These are phyloP conservation scores for Coemansia sp. DNA, from an alignment of 192 early-diverging fungal genomes.

Conservation along the genomic window DNA sequence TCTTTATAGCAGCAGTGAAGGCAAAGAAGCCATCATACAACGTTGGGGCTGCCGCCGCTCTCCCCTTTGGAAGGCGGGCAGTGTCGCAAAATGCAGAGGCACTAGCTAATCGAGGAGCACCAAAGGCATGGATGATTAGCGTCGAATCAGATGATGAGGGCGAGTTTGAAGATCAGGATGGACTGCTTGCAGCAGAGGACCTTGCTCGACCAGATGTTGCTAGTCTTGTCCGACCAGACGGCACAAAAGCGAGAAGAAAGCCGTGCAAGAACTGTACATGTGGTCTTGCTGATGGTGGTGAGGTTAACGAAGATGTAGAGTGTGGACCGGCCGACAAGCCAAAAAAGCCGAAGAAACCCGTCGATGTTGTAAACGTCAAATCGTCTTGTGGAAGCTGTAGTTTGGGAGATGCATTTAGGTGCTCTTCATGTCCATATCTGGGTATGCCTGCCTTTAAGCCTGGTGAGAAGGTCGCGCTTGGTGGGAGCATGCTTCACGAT, in stretches of 20 bases:
- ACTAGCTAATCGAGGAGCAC: conserved; percentile 30
- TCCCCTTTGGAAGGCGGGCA: conserved; percentile 80
- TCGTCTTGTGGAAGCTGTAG: conserved; percentile 78
- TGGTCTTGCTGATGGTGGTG: conserved; percentile 79
- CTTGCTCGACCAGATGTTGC: conserved; percentile 67
- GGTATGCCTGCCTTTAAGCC: conserved; percentile 97
- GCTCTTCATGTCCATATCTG: conserved; percentile 90
- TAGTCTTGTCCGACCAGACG: conserved; percentile 65
- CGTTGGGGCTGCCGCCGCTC: conserved; percentile 76
- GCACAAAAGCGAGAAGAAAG: conserved; percentile 78
- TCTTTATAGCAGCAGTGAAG: conserved; percentile 24
- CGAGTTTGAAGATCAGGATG: conserved; percentile 85
- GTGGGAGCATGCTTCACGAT: conserved; percentile 61
- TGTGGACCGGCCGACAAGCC: conserved; percentile 58
- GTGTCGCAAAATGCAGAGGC: conserved; percentile 26
- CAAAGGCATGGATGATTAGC: conserved; percentile 72
- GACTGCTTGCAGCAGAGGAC: conserved; percentile 80
- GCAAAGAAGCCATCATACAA: conserved; percentile 84
- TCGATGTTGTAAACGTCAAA: conserved; percentile 59
- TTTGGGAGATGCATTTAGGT: conserved; percentile 97
- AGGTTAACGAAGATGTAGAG: conserved; percentile 52
- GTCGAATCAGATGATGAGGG: conserved; percentile 75
- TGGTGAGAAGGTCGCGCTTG: conserved; percentile 87
- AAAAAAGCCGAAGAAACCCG: conserved; percentile 48
- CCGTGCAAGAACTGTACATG: conserved; percentile 98